These are phyloP conservation scores for Dorcoceras hygrometricum DNA, from an alignment of 257 asterid genomes.

Conservation along the genomic window DNA sequence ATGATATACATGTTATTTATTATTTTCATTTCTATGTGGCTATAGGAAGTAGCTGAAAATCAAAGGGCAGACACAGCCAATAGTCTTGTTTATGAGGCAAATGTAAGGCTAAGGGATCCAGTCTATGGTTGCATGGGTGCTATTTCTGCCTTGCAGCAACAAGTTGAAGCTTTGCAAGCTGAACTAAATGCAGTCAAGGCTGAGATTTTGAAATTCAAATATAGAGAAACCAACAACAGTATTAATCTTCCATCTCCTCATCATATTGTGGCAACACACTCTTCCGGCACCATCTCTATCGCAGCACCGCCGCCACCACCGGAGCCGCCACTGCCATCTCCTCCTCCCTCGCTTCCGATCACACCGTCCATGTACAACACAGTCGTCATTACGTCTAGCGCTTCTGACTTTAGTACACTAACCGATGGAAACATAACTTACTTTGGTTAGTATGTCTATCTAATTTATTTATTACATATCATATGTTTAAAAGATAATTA, in stretches of 20 bases:
- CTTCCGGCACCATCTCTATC: conserved; percentile 44
- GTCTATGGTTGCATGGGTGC: conserved; percentile 93
- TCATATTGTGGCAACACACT: conserved; percentile 33
- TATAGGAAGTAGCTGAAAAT: conserved; percentile 72
- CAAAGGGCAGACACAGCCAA: conserved; percentile 83
- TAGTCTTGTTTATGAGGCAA: conserved; percentile 81
- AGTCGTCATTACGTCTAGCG: conserved; percentile 27
- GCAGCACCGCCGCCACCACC: conserved; percentile 35
- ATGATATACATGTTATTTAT: no score
- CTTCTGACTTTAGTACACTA: conserved; percentile 47
- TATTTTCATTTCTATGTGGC: not conserved
- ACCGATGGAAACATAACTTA: conserved; percentile 51
- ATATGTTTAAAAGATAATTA: no score
- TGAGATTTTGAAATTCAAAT: conserved; percentile 61
- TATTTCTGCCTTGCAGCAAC: conserved; percentile 64
- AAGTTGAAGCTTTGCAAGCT: conserved; percentile 55
- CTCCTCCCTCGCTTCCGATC: conserved; percentile 28
- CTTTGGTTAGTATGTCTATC: conserved; percentile 44
- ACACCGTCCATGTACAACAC: conserved; percentile 42
- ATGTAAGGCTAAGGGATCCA: conserved; percentile 75
- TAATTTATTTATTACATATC: conserved; percentile 4
- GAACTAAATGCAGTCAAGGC: conserved; percentile 51
- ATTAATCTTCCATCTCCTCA: conserved; percentile 30
- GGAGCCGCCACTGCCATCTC: conserved; percentile 22
- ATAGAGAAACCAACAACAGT: conserved; percentile 29